Evolutionary conservation across 2,329 filamentous ascomycete genomes (phyloP), one percentile per base, ranked within the genome.

Genomic region (Apiospora pterosperma): DNA sequence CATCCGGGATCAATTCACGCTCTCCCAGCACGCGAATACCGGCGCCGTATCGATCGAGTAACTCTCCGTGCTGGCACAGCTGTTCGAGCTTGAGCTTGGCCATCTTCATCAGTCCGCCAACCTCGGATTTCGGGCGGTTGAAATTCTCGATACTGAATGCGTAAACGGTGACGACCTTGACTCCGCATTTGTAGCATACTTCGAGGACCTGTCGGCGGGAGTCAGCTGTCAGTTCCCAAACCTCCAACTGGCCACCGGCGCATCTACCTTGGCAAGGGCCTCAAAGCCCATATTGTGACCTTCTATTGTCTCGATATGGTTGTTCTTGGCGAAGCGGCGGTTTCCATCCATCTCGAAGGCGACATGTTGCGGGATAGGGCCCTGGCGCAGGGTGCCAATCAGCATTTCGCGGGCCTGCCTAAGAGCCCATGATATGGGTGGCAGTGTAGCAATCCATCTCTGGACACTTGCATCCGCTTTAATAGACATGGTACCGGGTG

Each of bases 261-360:
- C 48, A 79, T 87, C 63, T 81, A 95, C 93, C 75, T 90, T 89
- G 61, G 95, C 96, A 67, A 99, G 83, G 36, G 96, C 94, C 80
- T 99, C 96, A 72, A 98, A 99, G 2, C 96, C 96, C 71, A 97
- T 82, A 76, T 97, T 94, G 76, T 99, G 96, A 28, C 96, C 96
- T 79, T 99, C 95, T 38, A 98, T 90, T 0, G 94, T 97, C 81
- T 99, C 96, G 76, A 99, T 97, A 69, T 95, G 89, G 80, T 96
- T 93, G 68, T 85, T 91, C 67, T 92, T 87, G 16, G 96, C 96
- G 81, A 96, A 99, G 58, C 96, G 90, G 73, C 96, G 84, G 79
- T 99, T 99, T 64, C 96, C 96, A 76, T 99, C 96, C 96, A 99
- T 99, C 71, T 97, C 95, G 75, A 99, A 99, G n/a, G 96, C 96